Base-by-base conservation (phyloP, 768 basidiomycete species). In the Myochromella boudieri region DNA sequence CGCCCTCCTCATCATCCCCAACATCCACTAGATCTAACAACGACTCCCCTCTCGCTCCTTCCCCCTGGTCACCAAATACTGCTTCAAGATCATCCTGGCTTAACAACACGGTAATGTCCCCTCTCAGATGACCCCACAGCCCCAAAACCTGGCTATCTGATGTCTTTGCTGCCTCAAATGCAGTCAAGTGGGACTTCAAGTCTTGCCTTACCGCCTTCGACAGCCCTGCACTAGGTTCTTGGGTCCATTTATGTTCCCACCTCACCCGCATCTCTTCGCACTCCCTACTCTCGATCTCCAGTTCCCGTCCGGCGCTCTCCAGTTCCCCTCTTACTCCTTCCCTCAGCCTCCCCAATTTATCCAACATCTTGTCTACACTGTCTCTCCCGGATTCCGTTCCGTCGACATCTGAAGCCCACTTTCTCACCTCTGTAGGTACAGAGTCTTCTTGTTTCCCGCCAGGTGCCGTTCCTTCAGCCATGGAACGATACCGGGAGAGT, bases 211-310 rank as follows among this genome's bases (percentile, higher is more conserved):
- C 64, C 5, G 74, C 66, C 62, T 88, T 86, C 34, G 86, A 88
- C 48, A 84, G 66, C 1, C 79, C 75, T 0, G 90, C 84, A 4
- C 87, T 87, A 0, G 95, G 95, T 7, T 80, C 77, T 65, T 97
- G 95, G 6, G 86, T 84, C 86, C 91, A 97, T 22, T 80, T 64
- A 54, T 93, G 85, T 24, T 86, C 86, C 64, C 91, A 95, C 64
- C 87, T 87, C 58, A 93, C 86, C 45, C 94, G 74, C 83, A 85
- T 81, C 39, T 77, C 72, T 67, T 99, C 95, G 66, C 94, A 97
- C 37, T 94, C 92, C 53, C 83, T 72, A 26, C 81, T 84, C 66
- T 98, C 97, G 29, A 69, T 68, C 12, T 97, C 95, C 31, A 99
- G 68, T 38, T 92, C 83, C 3, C 75, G 68, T 2, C 76, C 73